These are phyloP conservation scores for Solanum clarkiae DNA, from an alignment of 257 asterid species.

Conservation along the genomic window DNA sequence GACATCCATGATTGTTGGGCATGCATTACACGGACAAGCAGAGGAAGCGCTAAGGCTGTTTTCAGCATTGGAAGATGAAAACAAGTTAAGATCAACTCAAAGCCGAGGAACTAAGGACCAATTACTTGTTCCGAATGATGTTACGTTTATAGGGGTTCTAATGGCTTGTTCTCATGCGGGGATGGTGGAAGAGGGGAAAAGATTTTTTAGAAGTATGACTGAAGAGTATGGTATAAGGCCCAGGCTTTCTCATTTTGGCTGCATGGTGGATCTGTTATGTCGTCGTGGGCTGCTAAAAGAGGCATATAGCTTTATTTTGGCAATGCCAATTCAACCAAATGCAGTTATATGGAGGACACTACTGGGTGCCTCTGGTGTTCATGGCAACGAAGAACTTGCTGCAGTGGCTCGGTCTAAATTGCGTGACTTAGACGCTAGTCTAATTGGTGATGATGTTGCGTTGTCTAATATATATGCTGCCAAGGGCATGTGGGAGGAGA, in stretches of 20 bases:
- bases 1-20: conserved; percentile 25
- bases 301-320: conserved; percentile 12
- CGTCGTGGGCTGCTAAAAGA: conserved; percentile 16
- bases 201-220: conserved; percentile 6
- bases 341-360: conserved; percentile 20
- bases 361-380: conserved; percentile 7
- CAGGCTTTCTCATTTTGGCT: conserved; percentile 12
- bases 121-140: conserved; percentile 3
- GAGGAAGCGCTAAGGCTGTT: conserved; percentile 12
- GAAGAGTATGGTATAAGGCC: conserved; percentile 12
- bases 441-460: conserved; percentile 11
- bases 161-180: conserved; percentile 20
- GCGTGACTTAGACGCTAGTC: not conserved
- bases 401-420: conserved; percentile 1
- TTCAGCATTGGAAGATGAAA: conserved; percentile 7
- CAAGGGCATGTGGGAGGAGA: conserved; percentile 21
- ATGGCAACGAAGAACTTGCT: conserved; percentile 5
- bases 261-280: conserved; percentile 19
- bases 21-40: conserved; percentile 19
- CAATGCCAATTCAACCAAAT: conserved; percentile 10
- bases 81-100: not conserved
- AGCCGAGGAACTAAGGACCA: not conserved
- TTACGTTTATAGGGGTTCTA: conserved; percentile 10
- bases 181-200: conserved; percentile 12
- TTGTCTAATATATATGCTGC: conserved; percentile 15